Conservation (phyloP, 2,329 filamentous ascomycete genomes). For the Aspergillus oerlinghausenensis region DNA sequence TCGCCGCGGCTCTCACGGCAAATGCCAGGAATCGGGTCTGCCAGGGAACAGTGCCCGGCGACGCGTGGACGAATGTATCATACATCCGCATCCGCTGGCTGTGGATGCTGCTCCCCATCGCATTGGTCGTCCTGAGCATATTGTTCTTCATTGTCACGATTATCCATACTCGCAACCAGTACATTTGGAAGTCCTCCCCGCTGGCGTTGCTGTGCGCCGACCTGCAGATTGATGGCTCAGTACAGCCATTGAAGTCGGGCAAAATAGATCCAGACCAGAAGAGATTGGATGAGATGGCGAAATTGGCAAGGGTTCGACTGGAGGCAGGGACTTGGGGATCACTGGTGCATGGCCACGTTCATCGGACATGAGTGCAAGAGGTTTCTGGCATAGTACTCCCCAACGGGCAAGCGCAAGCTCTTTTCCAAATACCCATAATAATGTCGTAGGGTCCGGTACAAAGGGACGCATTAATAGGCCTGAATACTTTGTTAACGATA, state of each 20-base stretch:
- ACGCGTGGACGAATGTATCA: slow-evolving; percentile 16
- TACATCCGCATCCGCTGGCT: slow-evolving; percentile 20
- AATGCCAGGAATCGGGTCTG: slow-evolving; percentile 20
- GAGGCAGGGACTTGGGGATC: not conserved
- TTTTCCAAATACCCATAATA: no score
- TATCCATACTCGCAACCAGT: slow-evolving; percentile 19
- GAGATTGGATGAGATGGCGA: not conserved
- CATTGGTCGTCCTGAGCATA: slow-evolving; percentile 41
- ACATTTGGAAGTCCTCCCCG: slow-evolving; percentile 24
- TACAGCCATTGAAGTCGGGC: not conserved
- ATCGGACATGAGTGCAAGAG: not conserved
- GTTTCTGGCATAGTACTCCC: no score
- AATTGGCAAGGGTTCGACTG: not conserved
- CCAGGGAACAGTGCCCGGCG: slow-evolving; percentile 9
- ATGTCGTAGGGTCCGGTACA: no score
- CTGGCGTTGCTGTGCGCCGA: slow-evolving; percentile 21
- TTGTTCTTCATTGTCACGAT: slow-evolving; percentile 46
- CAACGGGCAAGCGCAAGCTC: no score
- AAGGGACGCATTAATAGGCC: no score
- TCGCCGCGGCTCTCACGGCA: slow-evolving; percentile 14
- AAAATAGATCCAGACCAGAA: not conserved
- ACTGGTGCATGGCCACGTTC: not conserved
- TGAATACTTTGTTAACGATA: no score
- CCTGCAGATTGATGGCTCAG: not conserved
- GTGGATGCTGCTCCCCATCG: slow-evolving; percentile 19